A percentile compares a stretch with the other conserved stretches of the same genome.
Conservation (phyloP, 169 alveolate species). For the Eimeria zaria region DNA sequence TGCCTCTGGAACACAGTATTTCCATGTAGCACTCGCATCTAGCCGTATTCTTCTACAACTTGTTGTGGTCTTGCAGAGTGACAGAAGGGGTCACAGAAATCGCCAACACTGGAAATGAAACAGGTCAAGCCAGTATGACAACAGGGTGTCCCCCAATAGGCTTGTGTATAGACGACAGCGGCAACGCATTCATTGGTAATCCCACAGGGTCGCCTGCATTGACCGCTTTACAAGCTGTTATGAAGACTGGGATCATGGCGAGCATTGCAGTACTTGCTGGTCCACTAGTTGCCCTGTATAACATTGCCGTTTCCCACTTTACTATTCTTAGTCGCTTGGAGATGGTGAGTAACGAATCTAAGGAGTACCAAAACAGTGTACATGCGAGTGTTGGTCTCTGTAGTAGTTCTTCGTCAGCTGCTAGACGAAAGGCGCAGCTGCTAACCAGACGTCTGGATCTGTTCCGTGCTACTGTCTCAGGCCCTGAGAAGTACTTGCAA, state of each 20-base stretch:
- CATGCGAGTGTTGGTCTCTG: not conserved
- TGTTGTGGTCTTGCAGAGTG: conserved; percentile 24
- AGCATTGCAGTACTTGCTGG: conserved; percentile 50
- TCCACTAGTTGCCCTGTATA: conserved; percentile 67
- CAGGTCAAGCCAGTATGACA: conserved; percentile 59
- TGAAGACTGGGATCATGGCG: conserved; percentile 61
- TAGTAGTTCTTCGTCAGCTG: not conserved
- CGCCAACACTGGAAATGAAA: conserved; percentile 52
- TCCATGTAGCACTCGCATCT: not conserved
- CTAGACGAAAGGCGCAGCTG: not conserved
- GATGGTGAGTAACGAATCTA: conserved; percentile 60
- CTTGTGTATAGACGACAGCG: conserved; percentile 71
- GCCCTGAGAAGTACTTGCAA: conserved; percentile 41
- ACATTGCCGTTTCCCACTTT: conserved; percentile 73
- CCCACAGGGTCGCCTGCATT: conserved; percentile 80
- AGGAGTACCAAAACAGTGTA: not conserved
- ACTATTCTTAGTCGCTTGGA: conserved; percentile 68
- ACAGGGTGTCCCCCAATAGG: conserved; percentile 82
- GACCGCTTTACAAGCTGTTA: conserved; percentile 33
- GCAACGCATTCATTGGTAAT: conserved; percentile 42
- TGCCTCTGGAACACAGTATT: not conserved
- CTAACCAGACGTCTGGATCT: not conserved
- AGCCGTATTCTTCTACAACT: not conserved
- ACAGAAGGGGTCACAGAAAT: conserved; percentile 54
- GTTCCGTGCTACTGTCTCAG: not conserved